Percentiles rank a stretch among this genome's conserved stretches.
Evolutionary conservation across 495 filamentous ascomycete species (phyloP).

Genomic region (Podospora anserina): DNA sequence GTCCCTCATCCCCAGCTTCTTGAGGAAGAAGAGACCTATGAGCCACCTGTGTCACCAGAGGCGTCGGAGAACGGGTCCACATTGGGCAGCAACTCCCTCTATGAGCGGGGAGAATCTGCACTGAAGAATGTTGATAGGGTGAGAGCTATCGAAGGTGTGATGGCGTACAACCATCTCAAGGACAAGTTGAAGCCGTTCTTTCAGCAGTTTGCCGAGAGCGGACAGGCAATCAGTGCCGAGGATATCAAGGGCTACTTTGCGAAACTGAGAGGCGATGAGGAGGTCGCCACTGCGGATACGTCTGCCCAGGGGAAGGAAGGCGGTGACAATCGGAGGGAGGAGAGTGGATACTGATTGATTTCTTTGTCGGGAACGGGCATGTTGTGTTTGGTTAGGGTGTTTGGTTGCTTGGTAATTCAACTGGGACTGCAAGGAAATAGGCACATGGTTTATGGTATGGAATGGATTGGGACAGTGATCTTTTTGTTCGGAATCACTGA

Average conservation of each 20-base stretch:
- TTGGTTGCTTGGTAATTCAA: background rate
- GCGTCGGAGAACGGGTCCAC: slow-evolving; percentile 43
- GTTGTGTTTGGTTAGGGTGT: background rate
- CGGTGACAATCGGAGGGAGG: slow-evolving; percentile 1
- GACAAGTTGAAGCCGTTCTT: slow-evolving; percentile 92
- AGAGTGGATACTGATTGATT: background rate
- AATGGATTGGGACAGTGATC: background rate
- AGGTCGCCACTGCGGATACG: slow-evolving; percentile 41
- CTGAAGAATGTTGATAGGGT: slow-evolving; percentile 88
- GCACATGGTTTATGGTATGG: background rate
- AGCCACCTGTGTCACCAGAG: slow-evolving; percentile 69
- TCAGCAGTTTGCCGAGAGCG: slow-evolving; percentile 87
- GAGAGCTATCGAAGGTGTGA: slow-evolving; percentile 89
- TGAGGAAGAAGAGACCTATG: slow-evolving; percentile 90
- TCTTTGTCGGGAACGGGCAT: background rate
- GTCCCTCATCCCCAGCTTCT: slow-evolving; percentile 69
- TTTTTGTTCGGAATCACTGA: background rate
- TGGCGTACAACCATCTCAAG: slow-evolving; percentile 93
- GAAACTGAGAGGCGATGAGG: slow-evolving; percentile 81
- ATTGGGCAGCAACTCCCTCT: slow-evolving; percentile 63
- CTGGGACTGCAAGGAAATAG: background rate
- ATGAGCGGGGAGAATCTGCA: slow-evolving; percentile 86
- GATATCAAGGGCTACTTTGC: slow-evolving; percentile 97
- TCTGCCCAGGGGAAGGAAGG: slow-evolving; percentile 33
- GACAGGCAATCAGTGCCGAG: slow-evolving; percentile 79